phyloP scores from a whole-genome alignment of 768 basidiomycete genomes.

The Hygrophoropsis aurantiaca region DNA sequence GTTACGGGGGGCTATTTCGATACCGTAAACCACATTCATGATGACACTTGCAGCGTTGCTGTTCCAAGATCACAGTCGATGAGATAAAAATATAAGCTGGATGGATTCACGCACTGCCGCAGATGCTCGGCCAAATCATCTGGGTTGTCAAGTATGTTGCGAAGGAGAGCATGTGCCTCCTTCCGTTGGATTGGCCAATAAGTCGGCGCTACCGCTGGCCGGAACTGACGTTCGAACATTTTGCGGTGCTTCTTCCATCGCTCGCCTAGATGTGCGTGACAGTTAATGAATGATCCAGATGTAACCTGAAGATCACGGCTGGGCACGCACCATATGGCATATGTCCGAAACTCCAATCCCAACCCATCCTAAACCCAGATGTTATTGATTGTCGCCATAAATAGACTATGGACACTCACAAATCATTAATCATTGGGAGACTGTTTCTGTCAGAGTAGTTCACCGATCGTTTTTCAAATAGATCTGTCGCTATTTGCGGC shows the following conservation, averaged over 20 bases:
- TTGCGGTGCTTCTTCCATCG: constrained; percentile 53
- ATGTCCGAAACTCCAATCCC: constrained; percentile 54
- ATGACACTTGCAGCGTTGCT: constrained; percentile 53
- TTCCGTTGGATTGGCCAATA: constrained; percentile 47
- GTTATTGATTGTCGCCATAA: background rate
- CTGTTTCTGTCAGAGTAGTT: constrained; percentile 56
- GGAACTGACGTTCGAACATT: constrained; percentile 53
- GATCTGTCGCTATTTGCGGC: constrained; percentile 44
- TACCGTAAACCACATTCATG: constrained; percentile 55
- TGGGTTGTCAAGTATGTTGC: constrained; percentile 41
- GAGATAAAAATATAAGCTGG: background rate
- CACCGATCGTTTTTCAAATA: constrained; percentile 54
- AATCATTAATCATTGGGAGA: constrained; percentile 49
- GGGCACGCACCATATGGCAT: constrained; percentile 47
- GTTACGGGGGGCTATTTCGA: constrained; percentile 39
- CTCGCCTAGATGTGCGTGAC: constrained; percentile 36
- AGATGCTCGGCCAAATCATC: constrained; percentile 48
- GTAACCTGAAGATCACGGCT: background rate
- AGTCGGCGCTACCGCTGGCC: constrained; percentile 37
- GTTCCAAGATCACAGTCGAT: constrained; percentile 2
- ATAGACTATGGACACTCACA: constrained; percentile 32
- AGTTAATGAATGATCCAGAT: background rate
- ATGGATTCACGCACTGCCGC: constrained; percentile 39
- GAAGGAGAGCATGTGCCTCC: constrained; percentile 46
- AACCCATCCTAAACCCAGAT: constrained; percentile 38